phyloP scores from a whole-genome alignment of 495 filamentous ascomycete species.

The Barbatosphaeria neglecta region DNA sequence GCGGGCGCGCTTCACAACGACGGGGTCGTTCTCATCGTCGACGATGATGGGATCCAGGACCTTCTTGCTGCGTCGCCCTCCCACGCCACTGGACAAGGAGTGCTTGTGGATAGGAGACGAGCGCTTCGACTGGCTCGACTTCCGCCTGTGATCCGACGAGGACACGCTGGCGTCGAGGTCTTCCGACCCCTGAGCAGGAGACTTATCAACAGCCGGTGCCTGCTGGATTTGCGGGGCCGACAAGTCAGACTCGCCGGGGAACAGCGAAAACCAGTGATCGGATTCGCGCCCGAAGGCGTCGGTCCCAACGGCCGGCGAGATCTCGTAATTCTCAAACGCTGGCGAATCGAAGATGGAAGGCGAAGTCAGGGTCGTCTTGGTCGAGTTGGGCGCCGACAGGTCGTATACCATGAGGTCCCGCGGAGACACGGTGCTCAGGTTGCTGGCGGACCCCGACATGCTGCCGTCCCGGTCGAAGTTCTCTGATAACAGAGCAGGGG shows the following conservation, averaged over 20 bases:
- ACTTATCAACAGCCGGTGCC: constrained; percentile 23
- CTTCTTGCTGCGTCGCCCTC: constrained; percentile 59
- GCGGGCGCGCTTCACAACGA: constrained; percentile 83
- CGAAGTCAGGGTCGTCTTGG: constrained; percentile 77
- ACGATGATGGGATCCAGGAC: constrained; percentile 68
- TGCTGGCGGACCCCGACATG: constrained; percentile 28
- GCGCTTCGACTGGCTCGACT: constrained; percentile 43
- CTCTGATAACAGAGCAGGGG: constrained; percentile 37
- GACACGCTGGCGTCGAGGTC: constrained; percentile 25
- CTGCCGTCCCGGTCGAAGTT: constrained; percentile 32
- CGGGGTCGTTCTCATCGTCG: constrained; percentile 56
- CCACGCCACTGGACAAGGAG: constrained; percentile 64
- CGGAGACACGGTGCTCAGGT: constrained; percentile 70
- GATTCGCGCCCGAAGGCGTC: constrained; percentile 31
- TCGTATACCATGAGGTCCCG: constrained; percentile 65
- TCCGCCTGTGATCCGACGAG: constrained; percentile 22
- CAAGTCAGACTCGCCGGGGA: constrained; percentile 35
- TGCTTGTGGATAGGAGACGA: too few relatives aligned
- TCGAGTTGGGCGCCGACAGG: constrained; percentile 69
- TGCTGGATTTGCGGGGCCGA: constrained; percentile 2
- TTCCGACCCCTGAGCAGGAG: constrained; percentile 28
- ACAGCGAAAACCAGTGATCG: constrained; percentile 55
- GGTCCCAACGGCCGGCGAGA: constrained; percentile 56
- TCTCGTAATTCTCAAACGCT: constrained; percentile 55
- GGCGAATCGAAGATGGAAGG: constrained; percentile 67